These are phyloP conservation scores for Xylogone sp. DNA, from an alignment of 2,329 filamentous ascomycete species.

Conservation along the genomic window DNA sequence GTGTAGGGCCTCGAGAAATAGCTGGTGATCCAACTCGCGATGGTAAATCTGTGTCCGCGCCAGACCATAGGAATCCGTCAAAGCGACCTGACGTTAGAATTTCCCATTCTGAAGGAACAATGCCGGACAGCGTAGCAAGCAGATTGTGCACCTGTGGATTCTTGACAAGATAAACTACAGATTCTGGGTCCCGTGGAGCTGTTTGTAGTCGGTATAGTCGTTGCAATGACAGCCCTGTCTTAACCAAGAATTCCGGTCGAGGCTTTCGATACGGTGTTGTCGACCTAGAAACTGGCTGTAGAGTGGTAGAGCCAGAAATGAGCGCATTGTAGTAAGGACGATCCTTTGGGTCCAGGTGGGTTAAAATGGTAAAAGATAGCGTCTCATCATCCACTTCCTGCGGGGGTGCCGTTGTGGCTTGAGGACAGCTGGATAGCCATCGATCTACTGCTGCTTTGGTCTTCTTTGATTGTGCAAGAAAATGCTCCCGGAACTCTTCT, in stretches of 20 bases:
- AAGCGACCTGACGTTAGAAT: slow-evolving; percentile 92
- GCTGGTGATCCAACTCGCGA: slow-evolving; percentile 34
- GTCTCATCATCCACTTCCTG: slow-evolving; percentile 94
- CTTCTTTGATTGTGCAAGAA: slow-evolving; percentile 87
- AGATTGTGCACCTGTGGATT: slow-evolving; percentile 81
- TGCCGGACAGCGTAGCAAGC: slow-evolving; percentile 80
- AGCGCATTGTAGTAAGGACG: slow-evolving; percentile 80
- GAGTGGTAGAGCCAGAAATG: slow-evolving; percentile 53
- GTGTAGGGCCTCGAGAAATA: slow-evolving; percentile 51
- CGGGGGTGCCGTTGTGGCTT: slow-evolving; percentile 69
- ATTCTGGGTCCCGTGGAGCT: slow-evolving; percentile 79
- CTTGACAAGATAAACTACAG: slow-evolving; percentile 79
- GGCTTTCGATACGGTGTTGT: slow-evolving; percentile 65
- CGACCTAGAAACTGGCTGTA: slow-evolving; percentile 55
- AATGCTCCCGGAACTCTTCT: slow-evolving; percentile 89
- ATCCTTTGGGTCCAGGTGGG: slow-evolving; percentile 72
- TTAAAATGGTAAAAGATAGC: slow-evolving; percentile 87
- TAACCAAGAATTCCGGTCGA: slow-evolving; percentile 70
- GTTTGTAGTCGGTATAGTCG: slow-evolving; percentile 74
- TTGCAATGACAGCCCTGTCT: slow-evolving; percentile 75
- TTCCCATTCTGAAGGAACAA: slow-evolving; percentile 93
- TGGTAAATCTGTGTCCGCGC: slow-evolving; percentile 60
- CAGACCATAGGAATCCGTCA: slow-evolving; percentile 92
- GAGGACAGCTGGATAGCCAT: slow-evolving; percentile 80
- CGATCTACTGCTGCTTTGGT: slow-evolving; percentile 86